A percentile compares a stretch with the other conserved stretches of the same genome.
Conservation (phyloP, 2,329 filamentous ascomycete species). For the Aspergillus thermomutatus region DNA sequence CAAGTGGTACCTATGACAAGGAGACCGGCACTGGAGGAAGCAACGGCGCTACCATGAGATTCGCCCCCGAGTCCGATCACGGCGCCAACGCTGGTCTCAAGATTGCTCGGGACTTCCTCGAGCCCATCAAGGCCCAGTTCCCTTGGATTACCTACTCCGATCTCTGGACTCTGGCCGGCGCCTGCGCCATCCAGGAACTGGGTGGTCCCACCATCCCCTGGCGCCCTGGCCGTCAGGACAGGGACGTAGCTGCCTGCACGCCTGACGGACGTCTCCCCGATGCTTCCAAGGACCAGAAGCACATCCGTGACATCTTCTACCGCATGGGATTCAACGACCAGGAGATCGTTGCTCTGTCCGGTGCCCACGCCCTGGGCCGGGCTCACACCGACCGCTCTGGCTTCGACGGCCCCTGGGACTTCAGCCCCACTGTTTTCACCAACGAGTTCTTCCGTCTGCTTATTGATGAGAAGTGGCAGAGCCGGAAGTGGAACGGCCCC, state of each 20-base stretch:
- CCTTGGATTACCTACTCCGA: conserved; percentile 97
- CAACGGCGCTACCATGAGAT: conserved; percentile 97
- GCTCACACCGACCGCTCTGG: conserved; percentile 88
- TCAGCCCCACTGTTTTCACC: conserved; percentile 84
- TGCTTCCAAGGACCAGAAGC: conserved; percentile 70
- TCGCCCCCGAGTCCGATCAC: conserved; percentile 81
- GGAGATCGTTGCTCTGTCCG: conserved; percentile 87
- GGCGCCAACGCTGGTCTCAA: conserved; percentile 91
- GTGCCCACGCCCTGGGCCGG: conserved; percentile 83
- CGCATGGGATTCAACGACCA: conserved; percentile 98
- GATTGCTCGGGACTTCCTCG: conserved; percentile 84
- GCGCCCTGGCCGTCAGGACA: conserved; percentile 80
- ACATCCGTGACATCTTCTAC: conserved; percentile 87
- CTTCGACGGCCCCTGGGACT: conserved; percentile 86
- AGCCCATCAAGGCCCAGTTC: conserved; percentile 84
- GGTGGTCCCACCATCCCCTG: conserved; percentile 83
- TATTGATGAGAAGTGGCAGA: conserved; percentile 87
- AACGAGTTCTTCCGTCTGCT: conserved; percentile 94
- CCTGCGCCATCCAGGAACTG: conserved; percentile 91
- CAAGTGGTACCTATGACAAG: conserved; percentile 87
- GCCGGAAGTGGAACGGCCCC: conserved; percentile 87
- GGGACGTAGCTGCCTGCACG: conserved; percentile 78
- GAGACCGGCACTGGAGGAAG: conserved; percentile 84
- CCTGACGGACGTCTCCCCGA: conserved; percentile 91
- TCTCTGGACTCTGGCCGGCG: conserved; percentile 88